Percentiles rank a stretch among this genome's conserved stretches.
These are phyloP conservation scores for Spathaspora sp. DNA, from an alignment of 805 yeast genomes.

Conservation along the genomic window DNA sequence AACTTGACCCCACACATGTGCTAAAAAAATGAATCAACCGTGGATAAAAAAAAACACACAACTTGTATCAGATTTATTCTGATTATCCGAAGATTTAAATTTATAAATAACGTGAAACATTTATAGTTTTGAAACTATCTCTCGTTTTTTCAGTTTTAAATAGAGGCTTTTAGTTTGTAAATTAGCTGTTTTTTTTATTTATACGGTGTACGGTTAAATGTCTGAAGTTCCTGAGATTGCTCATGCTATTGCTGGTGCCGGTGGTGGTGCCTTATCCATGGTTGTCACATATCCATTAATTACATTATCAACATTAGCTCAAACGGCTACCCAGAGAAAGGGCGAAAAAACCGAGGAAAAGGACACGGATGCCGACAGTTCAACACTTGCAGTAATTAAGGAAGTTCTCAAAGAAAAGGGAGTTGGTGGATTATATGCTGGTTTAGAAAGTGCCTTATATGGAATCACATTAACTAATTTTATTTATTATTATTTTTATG, in stretches of 20 bases:
- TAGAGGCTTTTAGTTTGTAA: background rate
- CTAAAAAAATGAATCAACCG: background rate
- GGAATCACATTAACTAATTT: conserved; percentile 87
- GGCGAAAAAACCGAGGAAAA: conserved; percentile 1
- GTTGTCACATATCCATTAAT: conserved; percentile 86
- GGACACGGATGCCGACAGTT: conserved; percentile 7
- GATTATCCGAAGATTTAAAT: background rate
- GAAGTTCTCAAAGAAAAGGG: conserved; percentile 58
- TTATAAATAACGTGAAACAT: background rate
- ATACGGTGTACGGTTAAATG: conserved; percentile 14
- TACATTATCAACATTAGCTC: conserved; percentile 84
- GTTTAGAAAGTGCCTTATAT: conserved; percentile 80
- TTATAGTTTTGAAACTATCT: too few relatives aligned
- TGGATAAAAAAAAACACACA: background rate
- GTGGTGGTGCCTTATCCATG: conserved; percentile 88
- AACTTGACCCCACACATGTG: background rate
- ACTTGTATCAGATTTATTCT: too few relatives aligned
- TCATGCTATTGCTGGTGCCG: conserved; percentile 93
- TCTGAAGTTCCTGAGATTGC: conserved; percentile 51
- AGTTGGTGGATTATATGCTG: conserved; percentile 68
- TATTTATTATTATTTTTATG: conserved; percentile 88
- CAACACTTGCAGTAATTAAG: conserved; percentile 24
- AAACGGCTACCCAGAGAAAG: conserved; percentile 44
- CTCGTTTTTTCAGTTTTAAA: background rate
- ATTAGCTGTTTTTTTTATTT: background rate